phyloP scores from a whole-genome alignment of 345 rosid species.

The Anacardium occidentale region DNA sequence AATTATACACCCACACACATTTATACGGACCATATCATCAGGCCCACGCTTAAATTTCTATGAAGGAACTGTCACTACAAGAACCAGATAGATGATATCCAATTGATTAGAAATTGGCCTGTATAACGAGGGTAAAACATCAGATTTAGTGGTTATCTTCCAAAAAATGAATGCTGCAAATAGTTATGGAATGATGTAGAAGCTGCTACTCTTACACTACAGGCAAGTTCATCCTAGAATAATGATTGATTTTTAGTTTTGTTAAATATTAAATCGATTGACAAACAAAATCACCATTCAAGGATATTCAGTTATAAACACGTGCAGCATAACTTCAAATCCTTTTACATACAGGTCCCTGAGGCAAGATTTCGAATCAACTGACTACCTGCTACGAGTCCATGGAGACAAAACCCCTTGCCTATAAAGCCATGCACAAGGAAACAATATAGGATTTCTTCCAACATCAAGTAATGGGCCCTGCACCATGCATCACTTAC shows the following conservation, averaged over 20 bases:
- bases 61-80: background rate
- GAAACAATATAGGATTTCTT: slow-evolving; percentile 73
- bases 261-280: background rate
- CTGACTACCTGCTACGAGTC: slow-evolving; percentile 65
- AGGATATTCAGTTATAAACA: background rate
- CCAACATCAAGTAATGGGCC: slow-evolving; percentile 93
- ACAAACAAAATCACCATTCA: background rate
- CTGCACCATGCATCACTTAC: slow-evolving; percentile 39
- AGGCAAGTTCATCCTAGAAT: background rate
- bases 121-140: background rate
- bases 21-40: background rate
- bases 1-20: background rate
- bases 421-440: slow-evolving; percentile 81
- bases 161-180: background rate
- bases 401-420: slow-evolving; percentile 85
- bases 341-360: background rate
- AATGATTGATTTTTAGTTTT: background rate
- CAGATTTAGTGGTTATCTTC: background rate
- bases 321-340: background rate
- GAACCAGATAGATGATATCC: background rate
- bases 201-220: background rate
- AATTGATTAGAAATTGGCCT: background rate
- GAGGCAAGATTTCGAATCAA: slow-evolving; percentile 17
- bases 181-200: background rate
- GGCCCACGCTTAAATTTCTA: background rate